Conservation (phyloP, 1,284 basidiomycete genomes). For the Ceratorhiza oryzae-sativae region DNA sequence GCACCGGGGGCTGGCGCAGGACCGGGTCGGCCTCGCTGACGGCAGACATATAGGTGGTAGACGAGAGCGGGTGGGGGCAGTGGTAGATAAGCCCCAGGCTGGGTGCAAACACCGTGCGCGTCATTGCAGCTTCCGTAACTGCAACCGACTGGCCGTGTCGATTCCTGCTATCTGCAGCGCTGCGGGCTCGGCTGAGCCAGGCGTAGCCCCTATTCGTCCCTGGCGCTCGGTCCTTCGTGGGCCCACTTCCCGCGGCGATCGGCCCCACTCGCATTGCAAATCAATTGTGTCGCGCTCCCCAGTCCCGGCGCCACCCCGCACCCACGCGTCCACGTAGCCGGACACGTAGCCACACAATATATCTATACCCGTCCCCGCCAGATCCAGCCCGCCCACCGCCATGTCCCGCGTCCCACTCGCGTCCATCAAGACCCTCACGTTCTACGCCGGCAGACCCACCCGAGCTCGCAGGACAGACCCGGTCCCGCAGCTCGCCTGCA, state of each 20-base stretch:
- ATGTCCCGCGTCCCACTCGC: conserved; percentile 48
- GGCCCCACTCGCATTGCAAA: conserved; percentile 10
- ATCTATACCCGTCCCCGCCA: not conserved
- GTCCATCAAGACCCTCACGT: conserved; percentile 56
- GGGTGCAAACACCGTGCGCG: conserved; percentile 8
- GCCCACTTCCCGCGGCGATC: conserved; percentile 1
- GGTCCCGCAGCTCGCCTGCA: conserved; percentile 57
- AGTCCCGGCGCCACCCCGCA: not conserved
- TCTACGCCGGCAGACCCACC: conserved; percentile 52
- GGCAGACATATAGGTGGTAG: conserved; percentile 1
- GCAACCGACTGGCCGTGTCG: not conserved
- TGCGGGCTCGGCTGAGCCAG: not conserved
- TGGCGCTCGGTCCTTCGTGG: conserved; percentile 5
- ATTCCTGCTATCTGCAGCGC: conserved; percentile 4
- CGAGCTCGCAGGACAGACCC: conserved; percentile 52
- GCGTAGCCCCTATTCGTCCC: conserved; percentile 6
- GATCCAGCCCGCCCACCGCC: not conserved
- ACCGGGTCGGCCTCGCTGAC: conserved; percentile 31
- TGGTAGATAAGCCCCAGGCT: conserved; percentile 20
- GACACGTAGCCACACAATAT: not conserved
- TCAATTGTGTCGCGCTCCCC: not conserved
- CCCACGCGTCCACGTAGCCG: not conserved
- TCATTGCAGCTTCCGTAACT: conserved; percentile 27
- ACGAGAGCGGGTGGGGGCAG: not conserved
- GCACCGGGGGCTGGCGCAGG: conserved; percentile 11